Percentiles rank a stretch among this genome's conserved stretches.
phyloP scores from a whole-genome alignment of 768 basidiomycete genomes.

The Tephrocybe sp. region DNA sequence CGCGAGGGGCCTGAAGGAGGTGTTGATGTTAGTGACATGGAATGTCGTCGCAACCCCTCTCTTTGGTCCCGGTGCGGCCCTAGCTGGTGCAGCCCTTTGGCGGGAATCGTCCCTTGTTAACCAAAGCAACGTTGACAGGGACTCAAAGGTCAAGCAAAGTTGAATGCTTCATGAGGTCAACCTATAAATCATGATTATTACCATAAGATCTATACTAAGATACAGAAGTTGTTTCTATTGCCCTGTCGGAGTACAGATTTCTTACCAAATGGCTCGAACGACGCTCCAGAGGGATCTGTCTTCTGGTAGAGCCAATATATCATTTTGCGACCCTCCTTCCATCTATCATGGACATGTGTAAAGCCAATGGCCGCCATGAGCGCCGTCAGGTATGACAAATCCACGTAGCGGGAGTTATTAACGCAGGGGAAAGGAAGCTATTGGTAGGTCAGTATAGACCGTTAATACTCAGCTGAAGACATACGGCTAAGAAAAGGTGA shows the following conservation, averaged over 20 bases:
- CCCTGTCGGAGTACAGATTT: conserved; percentile 64
- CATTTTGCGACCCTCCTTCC: conserved; percentile 78
- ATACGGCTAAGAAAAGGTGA: conserved; percentile 67
- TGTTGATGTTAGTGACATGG: conserved; percentile 38
- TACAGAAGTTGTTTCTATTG: conserved; percentile 77
- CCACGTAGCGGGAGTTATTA: conserved; percentile 80
- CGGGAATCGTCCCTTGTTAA: conserved; percentile 32
- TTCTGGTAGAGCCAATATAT: conserved; percentile 83
- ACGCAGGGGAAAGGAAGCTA: conserved; percentile 89
- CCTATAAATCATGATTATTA: too few species aligned
- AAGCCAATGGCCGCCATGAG: conserved; percentile 71
- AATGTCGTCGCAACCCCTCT: conserved; percentile 35
- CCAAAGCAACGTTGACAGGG: not conserved
- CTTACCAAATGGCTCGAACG: conserved; percentile 35
- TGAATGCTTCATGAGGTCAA: not conserved
- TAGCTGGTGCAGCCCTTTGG: conserved; percentile 47
- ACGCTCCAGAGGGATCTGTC: conserved; percentile 7
- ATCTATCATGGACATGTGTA: conserved; percentile 50
- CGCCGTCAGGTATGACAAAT: conserved; percentile 49
- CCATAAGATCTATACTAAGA: conserved; percentile 32
- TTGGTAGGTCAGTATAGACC: not conserved
- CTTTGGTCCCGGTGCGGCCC: conserved; percentile 51
- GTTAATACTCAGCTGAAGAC: conserved; percentile 20
- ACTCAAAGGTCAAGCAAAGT: conserved; percentile 1
- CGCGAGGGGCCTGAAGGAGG: conserved; percentile 27